These are phyloP conservation scores for Auricularia auricula-judae DNA, from an alignment of 768 basidiomycete species.

Conservation along the genomic window DNA sequence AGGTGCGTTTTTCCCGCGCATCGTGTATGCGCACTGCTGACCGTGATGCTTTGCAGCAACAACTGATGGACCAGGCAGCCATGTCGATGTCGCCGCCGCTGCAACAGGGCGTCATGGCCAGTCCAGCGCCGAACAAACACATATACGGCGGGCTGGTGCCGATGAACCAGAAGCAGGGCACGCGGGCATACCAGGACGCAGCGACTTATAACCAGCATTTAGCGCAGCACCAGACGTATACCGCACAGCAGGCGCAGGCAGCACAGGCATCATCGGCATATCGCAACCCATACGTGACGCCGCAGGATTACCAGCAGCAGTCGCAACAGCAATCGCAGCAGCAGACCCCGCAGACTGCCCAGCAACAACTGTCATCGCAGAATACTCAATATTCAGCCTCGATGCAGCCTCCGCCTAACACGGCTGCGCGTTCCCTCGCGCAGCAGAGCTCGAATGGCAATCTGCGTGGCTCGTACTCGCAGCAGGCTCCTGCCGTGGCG, in stretches of 20 bases:
- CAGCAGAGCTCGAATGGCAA: conserved; percentile 6
- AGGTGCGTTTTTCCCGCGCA: conserved; percentile 34
- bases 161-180: conserved; percentile 67
- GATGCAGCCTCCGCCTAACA: neutral
- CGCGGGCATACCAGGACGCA: conserved; percentile 82
- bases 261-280: conserved; percentile 59
- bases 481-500: conserved; percentile 13
- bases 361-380: neutral
- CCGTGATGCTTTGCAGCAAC: neutral
- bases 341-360: conserved; percentile 6
- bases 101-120: conserved; percentile 35
- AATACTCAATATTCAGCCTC: neutral
- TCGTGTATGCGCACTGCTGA: neutral
- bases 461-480: conserved; percentile 7
- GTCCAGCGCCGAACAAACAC: conserved; percentile 35
- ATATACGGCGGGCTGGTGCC: conserved; percentile 90
- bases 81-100: conserved; percentile 11
- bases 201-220: conserved; percentile 91
- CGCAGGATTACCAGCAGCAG: conserved; percentile 24
- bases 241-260: conserved; percentile 71
- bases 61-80: conserved; percentile 12
- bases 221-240: conserved; percentile 87
- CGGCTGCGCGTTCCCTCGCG: neutral
- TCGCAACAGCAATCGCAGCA: conserved; percentile 10
- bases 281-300: conserved; percentile 73